phyloP scores from a whole-genome alignment of 2,329 filamentous ascomycete genomes.

The Sclerotinia subarctica region DNA sequence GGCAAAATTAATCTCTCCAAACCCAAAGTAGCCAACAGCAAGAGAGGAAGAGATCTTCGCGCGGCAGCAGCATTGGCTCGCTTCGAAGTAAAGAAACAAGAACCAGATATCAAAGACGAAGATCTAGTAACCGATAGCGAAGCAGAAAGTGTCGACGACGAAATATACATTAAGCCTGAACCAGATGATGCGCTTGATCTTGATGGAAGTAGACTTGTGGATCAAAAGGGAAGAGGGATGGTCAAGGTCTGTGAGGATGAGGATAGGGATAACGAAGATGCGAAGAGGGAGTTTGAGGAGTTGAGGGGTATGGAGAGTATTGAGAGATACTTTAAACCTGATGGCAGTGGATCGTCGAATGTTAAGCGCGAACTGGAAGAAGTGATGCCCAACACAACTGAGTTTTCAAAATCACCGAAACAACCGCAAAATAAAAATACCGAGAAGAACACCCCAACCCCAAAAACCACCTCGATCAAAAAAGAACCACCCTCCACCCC shows the following conservation, averaged over 20 bases:
- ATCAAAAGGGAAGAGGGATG: slow-evolving; percentile 64
- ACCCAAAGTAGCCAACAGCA: slow-evolving; percentile 58
- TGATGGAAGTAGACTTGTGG: slow-evolving; percentile 61
- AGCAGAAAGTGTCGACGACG: slow-evolving; percentile 47
- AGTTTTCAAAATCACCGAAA: background rate
- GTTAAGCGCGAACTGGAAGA: background rate
- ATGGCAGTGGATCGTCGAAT: background rate
- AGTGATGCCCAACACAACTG: rapidly evolving
- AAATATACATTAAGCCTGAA: slow-evolving; percentile 43
- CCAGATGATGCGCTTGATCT: slow-evolving; percentile 59
- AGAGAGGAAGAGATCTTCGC: slow-evolving; percentile 56
- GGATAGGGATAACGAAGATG: slow-evolving; percentile 52
- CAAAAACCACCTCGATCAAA: background rate
- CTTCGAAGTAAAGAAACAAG: slow-evolving; percentile 47
- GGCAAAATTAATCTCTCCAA: slow-evolving; percentile 52
- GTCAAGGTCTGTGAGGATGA: slow-evolving; percentile 75
- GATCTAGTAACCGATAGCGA: slow-evolving; percentile 46
- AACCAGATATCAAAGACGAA: slow-evolving; percentile 39
- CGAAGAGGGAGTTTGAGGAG: slow-evolving; percentile 64
- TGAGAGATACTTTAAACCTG: slow-evolving; percentile 18
- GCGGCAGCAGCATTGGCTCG: slow-evolving; percentile 59
- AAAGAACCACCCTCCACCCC: background rate
- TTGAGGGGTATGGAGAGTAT: slow-evolving; percentile 51
- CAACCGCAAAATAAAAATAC: background rate
- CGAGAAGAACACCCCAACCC: background rate